Evolutionary conservation across 257 asterid species (phyloP).

Genomic region (Datura wrightii): DNA sequence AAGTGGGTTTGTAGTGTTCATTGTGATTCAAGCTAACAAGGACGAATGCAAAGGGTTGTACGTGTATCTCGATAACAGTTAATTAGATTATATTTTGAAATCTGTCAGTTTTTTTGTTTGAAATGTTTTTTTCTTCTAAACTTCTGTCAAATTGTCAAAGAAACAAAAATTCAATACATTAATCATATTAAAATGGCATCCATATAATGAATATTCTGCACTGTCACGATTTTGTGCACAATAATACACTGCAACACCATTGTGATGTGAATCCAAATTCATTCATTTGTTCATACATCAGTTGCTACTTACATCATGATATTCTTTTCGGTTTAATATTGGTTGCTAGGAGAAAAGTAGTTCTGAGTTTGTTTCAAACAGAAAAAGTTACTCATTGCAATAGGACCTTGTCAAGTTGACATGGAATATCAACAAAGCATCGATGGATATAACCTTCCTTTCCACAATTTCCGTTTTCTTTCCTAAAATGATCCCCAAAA

Average conservation of each 20-base stretch:
- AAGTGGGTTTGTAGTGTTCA: not conserved
- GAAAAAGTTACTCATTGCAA: not conserved
- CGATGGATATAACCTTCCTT: conserved; percentile 32
- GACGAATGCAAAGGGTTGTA: not conserved
- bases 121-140: not conserved
- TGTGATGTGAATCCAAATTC: not conserved
- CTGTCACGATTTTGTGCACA: not conserved
- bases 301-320: not conserved
- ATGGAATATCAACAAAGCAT: not conserved
- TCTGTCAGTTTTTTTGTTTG: not conserved
- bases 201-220: conserved; percentile 6
- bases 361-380: not conserved
- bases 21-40: conserved; percentile 20
- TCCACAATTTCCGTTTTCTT: conserved; percentile 44
- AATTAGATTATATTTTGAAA: not conserved
- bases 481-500: conserved; percentile 52
- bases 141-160: not conserved
- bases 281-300: not conserved
- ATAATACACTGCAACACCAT: not conserved
- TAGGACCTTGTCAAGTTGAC: conserved; percentile 24
- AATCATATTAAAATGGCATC: not conserved
- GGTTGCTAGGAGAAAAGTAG: not conserved
- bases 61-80: not conserved
- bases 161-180: not conserved
- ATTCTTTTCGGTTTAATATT: not conserved